Conservation (phyloP, 1,284 basidiomycete species). For the Cryptococcus hybrid region DNA sequence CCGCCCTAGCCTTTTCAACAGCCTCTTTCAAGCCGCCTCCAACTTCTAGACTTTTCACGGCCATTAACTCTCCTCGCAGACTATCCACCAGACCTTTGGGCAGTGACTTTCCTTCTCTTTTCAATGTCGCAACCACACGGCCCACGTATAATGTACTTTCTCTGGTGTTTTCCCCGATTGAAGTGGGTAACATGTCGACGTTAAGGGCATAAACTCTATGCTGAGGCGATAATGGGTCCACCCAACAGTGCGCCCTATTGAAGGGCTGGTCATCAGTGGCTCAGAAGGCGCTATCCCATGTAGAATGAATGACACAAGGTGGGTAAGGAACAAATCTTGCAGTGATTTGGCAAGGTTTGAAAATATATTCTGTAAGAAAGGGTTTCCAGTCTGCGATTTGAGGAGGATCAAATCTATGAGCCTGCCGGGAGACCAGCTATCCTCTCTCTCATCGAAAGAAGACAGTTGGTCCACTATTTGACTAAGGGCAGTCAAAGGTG, state of each 20-base stretch:
- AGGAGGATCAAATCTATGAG: slow-evolving; percentile 71
- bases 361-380: slow-evolving; percentile 68
- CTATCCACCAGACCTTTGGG: slow-evolving; percentile 63
- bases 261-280: slow-evolving; percentile 58
- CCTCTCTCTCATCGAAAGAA: not conserved
- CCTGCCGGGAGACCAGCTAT: slow-evolving; percentile 65
- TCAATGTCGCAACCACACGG: slow-evolving; percentile 78
- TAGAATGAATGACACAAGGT: slow-evolving; percentile 71
- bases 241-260: slow-evolving; percentile 56
- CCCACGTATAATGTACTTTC: slow-evolving; percentile 85
- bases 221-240: slow-evolving; percentile 44
- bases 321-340: slow-evolving; percentile 74
- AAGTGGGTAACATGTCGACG: slow-evolving; percentile 68
- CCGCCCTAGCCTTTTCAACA: slow-evolving; percentile 50
- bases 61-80: slow-evolving; percentile 64
- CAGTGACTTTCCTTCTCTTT: slow-evolving; percentile 69
- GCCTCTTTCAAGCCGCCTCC: slow-evolving; percentile 70
- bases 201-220: slow-evolving; percentile 50
- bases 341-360: slow-evolving; percentile 65
- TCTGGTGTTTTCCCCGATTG: slow-evolving; percentile 65
- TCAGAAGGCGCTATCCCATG: slow-evolving; percentile 61
- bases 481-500: slow-evolving; percentile 67
- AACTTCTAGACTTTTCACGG: slow-evolving; percentile 64
- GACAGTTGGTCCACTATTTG: slow-evolving; percentile 61
- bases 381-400: slow-evolving; percentile 69